Conservation (phyloP, 2,329 filamentous ascomycete species). For the Xylariaceae sp. region DNA sequence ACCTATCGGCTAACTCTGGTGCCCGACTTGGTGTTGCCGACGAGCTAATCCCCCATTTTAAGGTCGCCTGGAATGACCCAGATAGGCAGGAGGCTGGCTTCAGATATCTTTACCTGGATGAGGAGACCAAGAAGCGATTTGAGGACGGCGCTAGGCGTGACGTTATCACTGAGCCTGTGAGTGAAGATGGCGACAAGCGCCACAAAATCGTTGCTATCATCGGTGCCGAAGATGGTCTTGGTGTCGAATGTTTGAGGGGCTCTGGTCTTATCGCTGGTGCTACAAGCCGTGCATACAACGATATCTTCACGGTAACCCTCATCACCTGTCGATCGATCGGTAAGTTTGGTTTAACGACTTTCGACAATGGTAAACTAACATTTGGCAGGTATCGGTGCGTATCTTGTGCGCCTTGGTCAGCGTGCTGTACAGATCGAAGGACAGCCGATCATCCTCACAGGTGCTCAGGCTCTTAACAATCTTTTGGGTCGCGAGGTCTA, state of each 20-base stretch:
- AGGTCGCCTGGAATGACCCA: constrained; percentile 91
- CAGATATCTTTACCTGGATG: constrained; percentile 94
- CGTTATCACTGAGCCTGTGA: constrained; percentile 85
- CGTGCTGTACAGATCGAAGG: constrained; percentile 98
- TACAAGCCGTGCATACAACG: constrained; percentile 94
- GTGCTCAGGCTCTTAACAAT: constrained; percentile 97
- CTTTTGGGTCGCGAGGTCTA: constrained; percentile 97
- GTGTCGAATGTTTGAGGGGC: constrained; percentile 95
- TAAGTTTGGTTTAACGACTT: constrained; percentile 43
- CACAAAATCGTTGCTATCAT: constrained; percentile 94
- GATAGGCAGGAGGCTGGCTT: constrained; percentile 84
- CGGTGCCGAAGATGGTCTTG: constrained; percentile 91
- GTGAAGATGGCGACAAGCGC: constrained; percentile 84
- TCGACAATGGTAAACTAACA: constrained; percentile 36
- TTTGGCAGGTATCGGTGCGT: constrained; percentile 82
- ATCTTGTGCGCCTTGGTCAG: constrained; percentile 96
- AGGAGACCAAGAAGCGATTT: constrained; percentile 83
- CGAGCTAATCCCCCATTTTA: constrained; percentile 96
- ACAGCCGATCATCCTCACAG: constrained; percentile 97
- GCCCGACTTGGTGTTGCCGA: constrained; percentile 95
- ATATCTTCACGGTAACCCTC: constrained; percentile 97
- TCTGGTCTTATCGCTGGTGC: constrained; percentile 98
- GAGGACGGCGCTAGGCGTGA: constrained; percentile 74
- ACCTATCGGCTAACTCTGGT: constrained; percentile 98
- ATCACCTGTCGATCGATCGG: constrained; percentile 98